A percentile compares a stretch with the other conserved stretches of the same genome.
These are phyloP conservation scores for Verticillium tricorpus DNA, from an alignment of 2,329 filamentous ascomycete species.

Conservation along the genomic window DNA sequence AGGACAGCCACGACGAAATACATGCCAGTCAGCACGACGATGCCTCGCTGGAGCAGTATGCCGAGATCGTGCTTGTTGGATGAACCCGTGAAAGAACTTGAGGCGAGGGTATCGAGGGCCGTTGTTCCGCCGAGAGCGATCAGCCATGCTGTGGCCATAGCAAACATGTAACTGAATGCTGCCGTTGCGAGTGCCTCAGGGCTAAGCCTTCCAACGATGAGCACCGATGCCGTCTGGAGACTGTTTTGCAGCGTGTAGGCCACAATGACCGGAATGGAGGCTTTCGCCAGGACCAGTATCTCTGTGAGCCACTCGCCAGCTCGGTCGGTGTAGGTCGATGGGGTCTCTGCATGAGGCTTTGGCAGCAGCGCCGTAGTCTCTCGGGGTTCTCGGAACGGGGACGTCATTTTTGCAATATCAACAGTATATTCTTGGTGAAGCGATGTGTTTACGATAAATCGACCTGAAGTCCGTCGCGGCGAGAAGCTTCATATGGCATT, in stretches of 20 bases:
- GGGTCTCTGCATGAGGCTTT: conserved; percentile 2
- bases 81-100: conserved; percentile 76
- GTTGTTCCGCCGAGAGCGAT: conserved; percentile 83
- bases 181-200: conserved; percentile 76
- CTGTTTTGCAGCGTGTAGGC: conserved; percentile 85
- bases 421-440: neutral
- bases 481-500: neutral
- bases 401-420: neutral
- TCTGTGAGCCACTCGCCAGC: conserved; percentile 34
- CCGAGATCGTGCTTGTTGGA: conserved; percentile 75
- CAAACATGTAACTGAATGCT: conserved; percentile 91
- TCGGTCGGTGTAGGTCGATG: neutral
- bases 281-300: conserved; percentile 62
- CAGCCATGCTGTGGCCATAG: conserved; percentile 83
- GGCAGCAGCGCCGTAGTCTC: conserved; percentile 12
- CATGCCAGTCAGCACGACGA: conserved; percentile 67
- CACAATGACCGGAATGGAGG: conserved; percentile 72
- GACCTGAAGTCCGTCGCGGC: neutral
- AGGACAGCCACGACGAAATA: conserved; percentile 69
- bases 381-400: conserved; percentile 5
- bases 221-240: conserved; percentile 74
- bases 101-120: conserved; percentile 79
- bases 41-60: conserved; percentile 69
- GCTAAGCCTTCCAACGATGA: conserved; percentile 75
- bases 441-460: neutral